Conservation (phyloP, 2,329 filamentous ascomycete genomes). For the Colletotrichum godetiae region DNA sequence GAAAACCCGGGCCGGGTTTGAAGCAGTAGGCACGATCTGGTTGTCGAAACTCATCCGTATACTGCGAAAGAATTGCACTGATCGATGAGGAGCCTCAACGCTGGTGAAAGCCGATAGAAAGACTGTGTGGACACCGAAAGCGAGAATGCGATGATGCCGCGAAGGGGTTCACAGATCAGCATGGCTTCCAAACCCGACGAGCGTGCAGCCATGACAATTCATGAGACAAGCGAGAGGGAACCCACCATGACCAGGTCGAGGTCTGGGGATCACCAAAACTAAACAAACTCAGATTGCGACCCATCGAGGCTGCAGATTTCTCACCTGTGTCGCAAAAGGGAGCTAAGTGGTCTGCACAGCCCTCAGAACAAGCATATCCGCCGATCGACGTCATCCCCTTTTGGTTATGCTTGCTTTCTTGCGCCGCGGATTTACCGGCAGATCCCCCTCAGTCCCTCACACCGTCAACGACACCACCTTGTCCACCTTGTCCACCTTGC, state of each 20-base stretch:
- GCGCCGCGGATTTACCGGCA: constrained; percentile 17
- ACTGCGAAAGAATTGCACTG: neutral
- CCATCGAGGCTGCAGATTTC: constrained; percentile 6
- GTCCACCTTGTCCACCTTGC: constrained; percentile 1
- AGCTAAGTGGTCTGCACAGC: constrained; percentile 21
- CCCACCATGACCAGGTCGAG: neutral
- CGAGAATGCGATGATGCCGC: neutral
- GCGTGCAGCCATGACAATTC: constrained; percentile 23
- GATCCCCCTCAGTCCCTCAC: neutral
- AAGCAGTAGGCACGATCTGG: neutral
- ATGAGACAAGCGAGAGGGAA: constrained; percentile 15
- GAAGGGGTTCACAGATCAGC: neutral
- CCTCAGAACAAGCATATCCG: constrained; percentile 21
- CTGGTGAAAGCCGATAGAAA: neutral
- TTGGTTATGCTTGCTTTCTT: constrained; percentile 32
- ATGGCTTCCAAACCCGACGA: neutral
- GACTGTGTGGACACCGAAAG: neutral
- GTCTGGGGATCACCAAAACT: constrained; percentile 9
- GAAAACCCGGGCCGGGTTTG: neutral
- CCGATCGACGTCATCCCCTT: constrained; percentile 15
- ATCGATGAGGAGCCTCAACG: neutral
- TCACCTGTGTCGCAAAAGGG: constrained; percentile 29
- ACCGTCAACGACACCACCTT: neutral
- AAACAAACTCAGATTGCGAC: constrained; percentile 17
- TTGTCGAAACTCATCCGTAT: neutral